Base-by-base conservation (phyloP, 2,329 filamentous ascomycete genomes). In the Elsinoe necatrix region DNA sequence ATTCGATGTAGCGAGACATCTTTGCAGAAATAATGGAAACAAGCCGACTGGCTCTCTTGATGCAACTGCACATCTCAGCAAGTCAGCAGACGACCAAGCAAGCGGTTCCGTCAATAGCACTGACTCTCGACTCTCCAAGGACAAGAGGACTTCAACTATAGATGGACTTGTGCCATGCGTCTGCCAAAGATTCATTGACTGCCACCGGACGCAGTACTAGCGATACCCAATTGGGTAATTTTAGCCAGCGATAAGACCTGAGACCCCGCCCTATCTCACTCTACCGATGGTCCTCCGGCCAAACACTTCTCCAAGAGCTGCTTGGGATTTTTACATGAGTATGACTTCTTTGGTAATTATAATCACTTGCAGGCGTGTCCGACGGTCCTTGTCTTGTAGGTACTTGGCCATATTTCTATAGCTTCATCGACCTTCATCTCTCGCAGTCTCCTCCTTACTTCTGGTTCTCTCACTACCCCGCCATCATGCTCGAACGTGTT, bases 401-500 rank as follows among this genome's bases (percentile, higher is more conserved):
- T 52, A 25, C 31, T 20, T 14, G 21, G 27, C n/a, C 31, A 25
- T 50, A 50, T 50, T 31, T 50, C 25, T 50, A 50, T 31, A 39
- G 16, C 29, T 21, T 39, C 18, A 37, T 11, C 21, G 25, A 7
- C 34, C 48, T 37, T 37, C 20, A 14, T 4, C 14, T 25, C 20
- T 21, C 31, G 7, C 25, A 35, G 9, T 18, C 20, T 20, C 35
- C 37, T 25, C 31, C 62, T 69, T 37, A 11, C 25, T 16, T 29
- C 9, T 29, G 27, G 27, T 4, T 20, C 31, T 16, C 27, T 29
- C 16, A 16, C 7, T 43, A 55, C 35, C 21, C 16, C 21, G 14
- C 58, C 67, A 83, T 83, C 80, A 80, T 81, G 62, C 75, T 84
- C 62, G 80, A 84, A 63, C 78, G 82, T 63, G 73, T 85, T 45